Conservation (phyloP, 1,284 basidiomycete species). For the Erythrobasidium hasegawianum region DNA sequence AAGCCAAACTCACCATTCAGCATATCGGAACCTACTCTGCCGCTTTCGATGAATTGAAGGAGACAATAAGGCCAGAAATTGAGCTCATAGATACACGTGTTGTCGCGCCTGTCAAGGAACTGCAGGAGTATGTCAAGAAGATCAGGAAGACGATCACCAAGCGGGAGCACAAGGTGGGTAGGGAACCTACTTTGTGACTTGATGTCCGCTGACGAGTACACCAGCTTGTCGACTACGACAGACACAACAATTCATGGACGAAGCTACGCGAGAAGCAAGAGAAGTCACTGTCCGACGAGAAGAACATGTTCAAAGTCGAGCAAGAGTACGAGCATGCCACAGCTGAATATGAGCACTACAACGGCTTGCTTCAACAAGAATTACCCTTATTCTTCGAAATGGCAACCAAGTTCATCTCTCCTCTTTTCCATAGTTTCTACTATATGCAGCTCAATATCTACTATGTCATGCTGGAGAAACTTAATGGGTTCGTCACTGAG, state of each 20-base stretch:
- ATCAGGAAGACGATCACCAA: slow-evolving; percentile 94
- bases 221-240: slow-evolving; percentile 87
- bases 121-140: slow-evolving; percentile 77
- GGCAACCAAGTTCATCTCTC: slow-evolving; percentile 85
- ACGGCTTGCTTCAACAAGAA: slow-evolving; percentile 85
- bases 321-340: slow-evolving; percentile 95
- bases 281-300: slow-evolving; percentile 82
- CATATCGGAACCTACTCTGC: slow-evolving; percentile 69
- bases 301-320: slow-evolving; percentile 65
- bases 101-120: slow-evolving; percentile 79
- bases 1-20: slow-evolving; percentile 62
- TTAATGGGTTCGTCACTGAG: slow-evolving; percentile 74
- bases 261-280: slow-evolving; percentile 98
- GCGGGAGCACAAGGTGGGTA: slow-evolving; percentile 85
- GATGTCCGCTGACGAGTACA: not conserved
- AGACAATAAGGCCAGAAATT: slow-evolving; percentile 78
- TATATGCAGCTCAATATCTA: slow-evolving; percentile 75
- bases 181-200: slow-evolving; percentile 28
- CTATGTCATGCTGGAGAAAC: slow-evolving; percentile 71
- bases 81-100: slow-evolving; percentile 91
- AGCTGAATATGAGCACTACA: slow-evolving; percentile 95
- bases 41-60: slow-evolving; percentile 72
- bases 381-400: slow-evolving; percentile 86
- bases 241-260: slow-evolving; percentile 89
- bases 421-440: slow-evolving; percentile 95